Conservation (phyloP, 176 grass and related monocot genomes). For the Eleusine indica region DNA sequence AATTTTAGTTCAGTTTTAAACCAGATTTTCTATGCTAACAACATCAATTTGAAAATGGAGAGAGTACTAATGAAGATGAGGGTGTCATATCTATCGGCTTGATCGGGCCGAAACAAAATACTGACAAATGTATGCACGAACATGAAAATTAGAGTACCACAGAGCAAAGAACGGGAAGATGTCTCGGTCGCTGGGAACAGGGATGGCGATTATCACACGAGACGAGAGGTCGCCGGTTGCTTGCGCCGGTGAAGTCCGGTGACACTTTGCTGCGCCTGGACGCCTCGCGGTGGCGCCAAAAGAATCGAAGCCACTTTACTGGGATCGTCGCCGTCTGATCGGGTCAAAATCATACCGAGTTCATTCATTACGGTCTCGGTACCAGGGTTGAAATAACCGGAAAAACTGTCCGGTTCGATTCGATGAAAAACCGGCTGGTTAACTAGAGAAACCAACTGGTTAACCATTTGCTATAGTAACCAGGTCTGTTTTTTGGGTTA, state of each 20-base stretch:
- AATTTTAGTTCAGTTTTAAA: too few species aligned
- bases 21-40: too few species aligned
- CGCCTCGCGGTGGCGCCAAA: conserved; percentile 14
- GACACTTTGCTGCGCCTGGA: conserved; percentile 41
- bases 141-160: not conserved
- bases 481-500: too few species aligned
- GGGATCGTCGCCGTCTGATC: conserved; percentile 20
- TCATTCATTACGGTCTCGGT: not conserved
- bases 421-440: too few species aligned
- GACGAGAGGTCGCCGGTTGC: not conserved
- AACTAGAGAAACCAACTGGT: too few species aligned
- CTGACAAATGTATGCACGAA: not conserved
- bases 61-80: too few species aligned
- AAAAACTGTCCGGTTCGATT: too few species aligned
- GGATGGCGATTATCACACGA: not conserved
- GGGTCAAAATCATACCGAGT: not conserved
- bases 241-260: not conserved
- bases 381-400: too few species aligned
- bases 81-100: not conserved
- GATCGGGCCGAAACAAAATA: not conserved
- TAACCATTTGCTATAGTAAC: too few species aligned
- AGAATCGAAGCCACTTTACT: conserved; percentile 10
- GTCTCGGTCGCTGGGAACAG: conserved; percentile 4
- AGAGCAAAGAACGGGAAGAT: not conserved
- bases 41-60: too few species aligned